A percentile compares a stretch with the other conserved stretches of the same genome.
phyloP scores from a whole-genome alignment of 1,139 yeast species.

The Protomyces arabidopsidicola region DNA sequence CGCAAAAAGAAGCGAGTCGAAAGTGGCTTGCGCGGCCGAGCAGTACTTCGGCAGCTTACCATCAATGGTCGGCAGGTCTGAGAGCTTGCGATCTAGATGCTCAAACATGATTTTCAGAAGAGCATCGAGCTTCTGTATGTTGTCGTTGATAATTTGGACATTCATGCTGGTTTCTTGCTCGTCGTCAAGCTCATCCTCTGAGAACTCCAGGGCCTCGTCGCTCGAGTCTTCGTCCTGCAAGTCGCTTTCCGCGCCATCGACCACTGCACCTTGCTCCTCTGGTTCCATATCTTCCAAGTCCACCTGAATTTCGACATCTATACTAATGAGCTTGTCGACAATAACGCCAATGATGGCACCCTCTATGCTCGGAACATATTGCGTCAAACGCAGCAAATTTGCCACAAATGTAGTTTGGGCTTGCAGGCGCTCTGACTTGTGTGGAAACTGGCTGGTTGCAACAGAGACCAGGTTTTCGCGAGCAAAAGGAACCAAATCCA shows the following conservation, averaged over 20 bases:
- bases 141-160: slow-evolving; percentile 26
- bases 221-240: background rate
- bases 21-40: slow-evolving; percentile 14
- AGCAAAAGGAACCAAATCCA: slow-evolving; percentile 31
- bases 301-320: slow-evolving; percentile 30
- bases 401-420: slow-evolving; percentile 29
- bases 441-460: slow-evolving; percentile 29
- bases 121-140: slow-evolving; percentile 29
- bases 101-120: slow-evolving; percentile 28
- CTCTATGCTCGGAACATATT: slow-evolving; percentile 28
- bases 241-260: slow-evolving; percentile 6
- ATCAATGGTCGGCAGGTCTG: background rate
- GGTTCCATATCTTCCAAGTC: slow-evolving; percentile 28
- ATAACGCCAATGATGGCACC: slow-evolving; percentile 29
- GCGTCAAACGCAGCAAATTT: slow-evolving; percentile 27
- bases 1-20: slow-evolving; percentile 27
- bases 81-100: slow-evolving; percentile 26
- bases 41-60: background rate
- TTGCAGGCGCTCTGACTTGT: slow-evolving; percentile 26
- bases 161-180: slow-evolving; percentile 4
- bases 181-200: slow-evolving; percentile 17
- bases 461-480: slow-evolving; percentile 27
- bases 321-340: slow-evolving; percentile 30
- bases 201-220: slow-evolving; percentile 12
- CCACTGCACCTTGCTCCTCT: slow-evolving; percentile 22